Conservation (phyloP, 306 rosid genomes). For the cucumber (Cucumis sativus) region Cucumber_9930_V3 NC_026657.2:33971001-33971500, state of each 20-base stretch:
- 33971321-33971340: slow-evolving; percentile 15
- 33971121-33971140: slow-evolving; percentile 28
- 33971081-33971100: slow-evolving; percentile 31
- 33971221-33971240: slow-evolving; percentile 52
- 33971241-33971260: slow-evolving; percentile 31
- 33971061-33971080: slow-evolving; percentile 35
- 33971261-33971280: slow-evolving; percentile 44
- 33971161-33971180: slow-evolving; percentile 58
- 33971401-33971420: slow-evolving; percentile 34
- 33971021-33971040: slow-evolving; percentile 22
- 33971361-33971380: slow-evolving; percentile 60
- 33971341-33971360: slow-evolving; percentile 29
- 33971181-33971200: slow-evolving; percentile 29
- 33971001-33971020: slow-evolving; percentile 78
- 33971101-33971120: slow-evolving; percentile 32
- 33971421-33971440: slow-evolving; percentile 17
- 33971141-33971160: slow-evolving; percentile 43
- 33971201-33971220: slow-evolving; percentile 57
- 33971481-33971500: no score
- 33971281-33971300: slow-evolving; percentile 41
- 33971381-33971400: slow-evolving; percentile 54
- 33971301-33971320: slow-evolving; percentile 55
- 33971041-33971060: slow-evolving; percentile 47
- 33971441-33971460: not conserved
- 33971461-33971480: not conserved